Evolutionary conservation across 768 basidiomycete genomes (phyloP).

Genomic region (Rhodotorula taiwanensis): DNA sequence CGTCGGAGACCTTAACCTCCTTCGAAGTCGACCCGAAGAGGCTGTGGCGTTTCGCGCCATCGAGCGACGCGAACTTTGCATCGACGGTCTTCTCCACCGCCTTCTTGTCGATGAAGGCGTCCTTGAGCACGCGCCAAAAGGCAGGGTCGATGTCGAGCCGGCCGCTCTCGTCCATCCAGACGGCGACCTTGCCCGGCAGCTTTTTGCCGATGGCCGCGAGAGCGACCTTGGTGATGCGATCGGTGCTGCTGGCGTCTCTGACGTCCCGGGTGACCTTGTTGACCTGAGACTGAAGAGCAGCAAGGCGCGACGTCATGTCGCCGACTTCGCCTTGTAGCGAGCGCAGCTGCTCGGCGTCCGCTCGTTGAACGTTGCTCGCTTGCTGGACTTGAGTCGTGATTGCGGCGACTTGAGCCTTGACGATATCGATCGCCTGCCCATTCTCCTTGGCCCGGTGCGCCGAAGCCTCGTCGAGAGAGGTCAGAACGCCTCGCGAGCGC

Average conservation of each 20-base stretch:
- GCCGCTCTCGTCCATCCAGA: conserved; percentile 41
- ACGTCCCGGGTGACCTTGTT: conserved; percentile 42
- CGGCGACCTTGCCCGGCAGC: conserved; percentile 46
- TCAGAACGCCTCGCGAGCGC: background rate
- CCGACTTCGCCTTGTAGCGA: conserved; percentile 1
- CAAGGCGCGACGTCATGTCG: background rate
- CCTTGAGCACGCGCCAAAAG: conserved; percentile 48
- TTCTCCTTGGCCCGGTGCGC: background rate
- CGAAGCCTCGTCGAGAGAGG: background rate
- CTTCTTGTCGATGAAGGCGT: conserved; percentile 43
- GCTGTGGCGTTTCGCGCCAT: conserved; percentile 12
- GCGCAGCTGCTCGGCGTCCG: background rate
- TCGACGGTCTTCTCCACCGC: conserved; percentile 34
- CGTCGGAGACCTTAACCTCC: background rate
- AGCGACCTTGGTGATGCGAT: conserved; percentile 40
- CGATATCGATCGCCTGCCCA: conserved; percentile 2
- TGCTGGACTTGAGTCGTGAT: conserved; percentile 42
- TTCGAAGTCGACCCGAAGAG: conserved; percentile 16
- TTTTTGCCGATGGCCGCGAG: conserved; percentile 44
- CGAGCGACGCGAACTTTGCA: conserved; percentile 5
- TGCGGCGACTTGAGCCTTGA: conserved; percentile 29
- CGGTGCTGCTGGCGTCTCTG: conserved; percentile 40
- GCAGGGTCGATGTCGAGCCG: conserved; percentile 45
- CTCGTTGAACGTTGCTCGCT: conserved; percentile 1
- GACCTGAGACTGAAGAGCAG: conserved; percentile 37